Evolutionary conservation across 257 asterid genomes (phyloP), one percentile per base, ranked within the genome.

Genomic region (Anisodus tanguticus): DNA sequence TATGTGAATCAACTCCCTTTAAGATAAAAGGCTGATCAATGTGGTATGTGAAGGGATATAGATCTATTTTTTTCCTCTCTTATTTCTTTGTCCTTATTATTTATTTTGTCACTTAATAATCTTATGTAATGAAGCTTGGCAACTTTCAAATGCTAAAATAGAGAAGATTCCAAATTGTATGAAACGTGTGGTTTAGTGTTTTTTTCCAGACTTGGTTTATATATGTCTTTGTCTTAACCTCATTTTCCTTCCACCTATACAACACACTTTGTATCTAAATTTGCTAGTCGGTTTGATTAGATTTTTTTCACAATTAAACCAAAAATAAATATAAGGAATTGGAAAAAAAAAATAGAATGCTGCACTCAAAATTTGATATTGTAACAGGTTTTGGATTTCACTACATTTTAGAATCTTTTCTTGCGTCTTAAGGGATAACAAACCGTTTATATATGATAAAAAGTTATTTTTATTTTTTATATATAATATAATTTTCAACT

Each of bases 121-220:
- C 53, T 68, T 68, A 68, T 68, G 76, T 68, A 68, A 68, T 15
- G 9, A 68, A 26, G 6, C 16, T 15, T 39, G 26, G 51, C 53
- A 68, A 37, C 12, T 11, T 76, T 51, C 35, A 60, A 58, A 60
- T 53, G n/a, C 81, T 17, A 76, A 76, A 76, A 22, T 26, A 51
- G 81, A 51, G 81, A 76, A 76, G 81, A 12, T 76, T 51, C 55
- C 81, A 76, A 76, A 76, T 49, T 76, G 12, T 13, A 76, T 76
- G 81, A 76, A 76, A 76, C 81, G 63, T 76, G 43, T 74, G 80
- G 17, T 74, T 74, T n/a, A 49, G 39, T 74, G 80, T 49, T 43
- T 26, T 74, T 10, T 74, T 74, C 22, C 9, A 19, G 19, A 60
- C 22, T 63, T 76, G 19, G 81, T 49, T 22, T 74, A 51, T 16